A percentile compares a stretch with the other conserved stretches of the same genome.
phyloP scores from a whole-genome alignment of 2,329 filamentous ascomycete species.

The Proliferodiscus dingleyae region DNA sequence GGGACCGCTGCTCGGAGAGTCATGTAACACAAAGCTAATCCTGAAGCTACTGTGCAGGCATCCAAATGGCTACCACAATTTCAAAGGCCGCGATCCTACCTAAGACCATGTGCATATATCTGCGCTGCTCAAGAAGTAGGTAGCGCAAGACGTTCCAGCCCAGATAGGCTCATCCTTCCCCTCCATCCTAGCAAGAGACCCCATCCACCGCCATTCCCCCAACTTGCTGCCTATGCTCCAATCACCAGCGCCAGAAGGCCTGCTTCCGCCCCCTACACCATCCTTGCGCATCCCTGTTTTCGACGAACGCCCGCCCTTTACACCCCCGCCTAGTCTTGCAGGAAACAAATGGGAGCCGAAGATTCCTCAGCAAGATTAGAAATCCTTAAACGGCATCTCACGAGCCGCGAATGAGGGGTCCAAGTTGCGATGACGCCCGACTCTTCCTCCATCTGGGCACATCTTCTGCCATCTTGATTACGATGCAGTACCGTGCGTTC shows the following conservation, averaged over 20 bases:
- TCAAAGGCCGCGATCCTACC: background rate
- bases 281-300: background rate
- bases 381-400: background rate
- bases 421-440: too few species aligned
- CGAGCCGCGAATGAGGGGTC: too few species aligned
- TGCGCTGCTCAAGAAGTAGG: background rate
- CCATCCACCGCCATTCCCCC: background rate
- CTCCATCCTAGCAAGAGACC: background rate
- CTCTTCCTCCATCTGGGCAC: too few species aligned
- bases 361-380: background rate
- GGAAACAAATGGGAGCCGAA: background rate
- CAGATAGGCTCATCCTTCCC: background rate
- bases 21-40: background rate
- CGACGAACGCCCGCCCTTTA: background rate
- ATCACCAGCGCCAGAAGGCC: background rate
- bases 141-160: background rate
- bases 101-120: background rate
- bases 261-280: background rate
- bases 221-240: background rate
- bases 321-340: background rate
- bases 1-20: background rate
- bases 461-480: too few species aligned
- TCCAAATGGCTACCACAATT: background rate
- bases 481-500: too few species aligned
- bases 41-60: background rate